phyloP scores from a whole-genome alignment of 73 alveolate genomes.

The Diophrys appendiculata region DNA sequence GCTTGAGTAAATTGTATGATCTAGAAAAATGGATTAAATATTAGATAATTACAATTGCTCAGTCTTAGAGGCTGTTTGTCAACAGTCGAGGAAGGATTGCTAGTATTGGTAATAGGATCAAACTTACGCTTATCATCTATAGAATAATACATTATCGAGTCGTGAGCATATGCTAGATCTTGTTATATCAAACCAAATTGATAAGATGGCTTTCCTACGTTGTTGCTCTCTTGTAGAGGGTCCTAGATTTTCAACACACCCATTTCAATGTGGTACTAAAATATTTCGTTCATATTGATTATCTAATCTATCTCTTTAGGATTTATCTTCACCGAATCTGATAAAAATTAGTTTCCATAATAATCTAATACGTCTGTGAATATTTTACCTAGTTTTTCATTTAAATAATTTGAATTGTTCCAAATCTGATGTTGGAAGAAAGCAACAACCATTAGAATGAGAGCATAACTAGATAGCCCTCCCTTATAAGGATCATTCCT shows the following conservation, averaged over 20 bases:
- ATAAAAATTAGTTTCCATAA: neutral
- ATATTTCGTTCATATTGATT: neutral
- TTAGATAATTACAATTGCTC: no score
- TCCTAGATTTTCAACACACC: constrained; percentile 60
- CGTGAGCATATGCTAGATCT: no score
- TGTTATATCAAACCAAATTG: no score
- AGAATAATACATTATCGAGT: no score
- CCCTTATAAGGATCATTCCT: constrained; percentile 63
- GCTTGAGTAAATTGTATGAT: no score
- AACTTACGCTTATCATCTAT: no score
- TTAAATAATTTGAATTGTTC: neutral
- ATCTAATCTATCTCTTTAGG: neutral
- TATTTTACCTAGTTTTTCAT: neutral
- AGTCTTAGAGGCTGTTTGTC: no score
- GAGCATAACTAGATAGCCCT: constrained; percentile 61
- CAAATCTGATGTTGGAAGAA: constrained; percentile 2
- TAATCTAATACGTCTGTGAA: neutral
- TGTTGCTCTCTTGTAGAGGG: constrained; percentile 74
- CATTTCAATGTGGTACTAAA: neutral
- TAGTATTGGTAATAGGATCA: no score
- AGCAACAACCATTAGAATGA: constrained; percentile 53
- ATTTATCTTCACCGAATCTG: neutral
- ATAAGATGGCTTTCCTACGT: constrained; percentile 74
- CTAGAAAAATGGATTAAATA: no score
- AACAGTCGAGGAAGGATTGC: no score